A percentile compares a stretch with the other conserved stretches of the same genome.
Evolutionary conservation across 1,284 basidiomycete genomes (phyloP).

Genomic region (Tetrapyrgos nigripes): DNA sequence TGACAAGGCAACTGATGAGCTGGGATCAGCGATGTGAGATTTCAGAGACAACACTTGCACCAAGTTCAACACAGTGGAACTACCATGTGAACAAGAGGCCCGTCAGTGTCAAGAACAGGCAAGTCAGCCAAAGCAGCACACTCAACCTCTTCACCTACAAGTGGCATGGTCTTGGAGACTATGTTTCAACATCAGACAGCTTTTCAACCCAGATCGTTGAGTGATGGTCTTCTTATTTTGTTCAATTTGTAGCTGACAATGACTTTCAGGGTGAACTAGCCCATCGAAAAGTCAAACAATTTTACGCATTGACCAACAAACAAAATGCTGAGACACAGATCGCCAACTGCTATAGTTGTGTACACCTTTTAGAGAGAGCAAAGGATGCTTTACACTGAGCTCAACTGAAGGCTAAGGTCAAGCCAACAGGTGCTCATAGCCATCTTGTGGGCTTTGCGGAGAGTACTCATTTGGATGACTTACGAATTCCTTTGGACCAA

Average conservation of each 20-base stretch:
- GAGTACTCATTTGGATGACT: background rate
- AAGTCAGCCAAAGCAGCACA: conserved; percentile 5
- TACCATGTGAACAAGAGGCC: conserved; percentile 31
- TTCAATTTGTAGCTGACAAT: background rate
- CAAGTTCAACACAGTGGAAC: conserved; percentile 30
- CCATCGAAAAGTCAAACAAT: conserved; percentile 33
- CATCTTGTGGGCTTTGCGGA: conserved; percentile 2
- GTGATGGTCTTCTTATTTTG: background rate
- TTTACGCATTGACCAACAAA: conserved; percentile 25
- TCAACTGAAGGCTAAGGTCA: background rate
- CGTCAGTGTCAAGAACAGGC: conserved; percentile 22
- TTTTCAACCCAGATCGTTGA: conserved; percentile 36
- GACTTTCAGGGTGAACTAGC: conserved; percentile 36
- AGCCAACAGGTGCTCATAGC: background rate
- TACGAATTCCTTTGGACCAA: background rate
- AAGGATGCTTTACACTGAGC: background rate
- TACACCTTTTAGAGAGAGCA: background rate
- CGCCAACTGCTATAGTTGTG: background rate
- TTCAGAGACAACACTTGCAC: conserved; percentile 30
- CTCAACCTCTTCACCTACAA: conserved; percentile 39
- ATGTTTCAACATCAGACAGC: conserved; percentile 30
- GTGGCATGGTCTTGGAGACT: conserved; percentile 42
- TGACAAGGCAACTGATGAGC: conserved; percentile 24
- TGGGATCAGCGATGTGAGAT: conserved; percentile 29
- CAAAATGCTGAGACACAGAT: background rate